Conservation (phyloP, 2,329 filamentous ascomycete species). For the Cadophora sp. region DNA sequence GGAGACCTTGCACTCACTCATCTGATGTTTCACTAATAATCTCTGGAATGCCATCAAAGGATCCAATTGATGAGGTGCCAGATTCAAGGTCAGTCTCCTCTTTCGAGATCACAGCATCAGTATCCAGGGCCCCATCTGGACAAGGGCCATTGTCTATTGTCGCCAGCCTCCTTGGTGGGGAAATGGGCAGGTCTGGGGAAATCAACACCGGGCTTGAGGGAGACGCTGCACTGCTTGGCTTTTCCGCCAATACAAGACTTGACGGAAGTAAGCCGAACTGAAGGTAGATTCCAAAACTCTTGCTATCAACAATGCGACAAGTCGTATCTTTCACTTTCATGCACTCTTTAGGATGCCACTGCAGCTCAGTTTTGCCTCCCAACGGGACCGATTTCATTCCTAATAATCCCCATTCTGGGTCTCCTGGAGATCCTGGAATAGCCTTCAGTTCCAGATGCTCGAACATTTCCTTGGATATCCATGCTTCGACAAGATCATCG, state of each 20-base stretch:
- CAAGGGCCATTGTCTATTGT: background rate
- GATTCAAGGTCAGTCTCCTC: background rate
- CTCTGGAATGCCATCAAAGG: background rate
- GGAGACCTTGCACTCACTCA: background rate
- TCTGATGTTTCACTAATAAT: background rate
- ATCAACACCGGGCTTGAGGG: too few species aligned
- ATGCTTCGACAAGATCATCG: background rate
- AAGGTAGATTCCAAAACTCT: background rate
- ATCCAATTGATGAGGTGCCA: background rate
- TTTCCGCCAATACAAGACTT: background rate
- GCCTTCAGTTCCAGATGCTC: background rate
- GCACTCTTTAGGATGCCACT: background rate
- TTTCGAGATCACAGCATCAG: background rate
- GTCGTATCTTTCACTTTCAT: background rate
- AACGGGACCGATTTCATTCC: background rate
- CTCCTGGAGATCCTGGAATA: background rate
- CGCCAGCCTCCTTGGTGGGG: background rate
- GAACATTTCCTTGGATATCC: background rate
- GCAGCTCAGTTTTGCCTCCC: background rate
- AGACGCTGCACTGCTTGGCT: background rate
- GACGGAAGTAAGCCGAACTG: background rate
- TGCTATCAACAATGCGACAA: background rate
- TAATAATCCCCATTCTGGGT: background rate
- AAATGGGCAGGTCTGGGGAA: background rate
- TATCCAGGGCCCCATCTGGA: background rate